Evolutionary conservation across 2,329 filamentous ascomycete species (phyloP).

Genomic region (Fusarium graminum): DNA sequence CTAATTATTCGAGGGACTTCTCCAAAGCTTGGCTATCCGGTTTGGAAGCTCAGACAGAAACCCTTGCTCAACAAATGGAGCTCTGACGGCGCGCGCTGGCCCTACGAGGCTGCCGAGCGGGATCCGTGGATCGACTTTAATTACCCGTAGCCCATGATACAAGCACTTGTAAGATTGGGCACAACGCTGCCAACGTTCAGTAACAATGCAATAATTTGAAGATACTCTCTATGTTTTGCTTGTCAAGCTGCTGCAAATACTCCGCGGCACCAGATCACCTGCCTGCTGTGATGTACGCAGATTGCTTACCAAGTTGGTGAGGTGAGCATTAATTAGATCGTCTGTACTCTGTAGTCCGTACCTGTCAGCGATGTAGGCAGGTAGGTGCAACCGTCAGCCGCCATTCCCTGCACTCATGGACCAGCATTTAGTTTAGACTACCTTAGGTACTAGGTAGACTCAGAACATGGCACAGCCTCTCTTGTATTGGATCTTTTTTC

Average conservation of each 20-base stretch:
- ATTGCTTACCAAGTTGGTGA: slow-evolving; percentile 5
- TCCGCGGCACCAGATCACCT: not conserved
- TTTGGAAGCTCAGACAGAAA: slow-evolving; percentile 7
- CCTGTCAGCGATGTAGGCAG: slow-evolving; percentile 34
- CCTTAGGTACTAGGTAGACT: slow-evolving; percentile 2
- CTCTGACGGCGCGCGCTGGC: slow-evolving; percentile 20
- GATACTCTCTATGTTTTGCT: too few species aligned
- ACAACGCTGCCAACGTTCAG: not conserved
- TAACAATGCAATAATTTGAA: too few species aligned
- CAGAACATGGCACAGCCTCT: slow-evolving; percentile 28
- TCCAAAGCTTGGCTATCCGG: not conserved
- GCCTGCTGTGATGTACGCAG: not conserved
- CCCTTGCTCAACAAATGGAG: not conserved
- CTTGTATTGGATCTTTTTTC: slow-evolving; percentile 18
- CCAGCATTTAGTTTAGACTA: not conserved
- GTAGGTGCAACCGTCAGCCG: slow-evolving; percentile 22
- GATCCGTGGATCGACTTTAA: slow-evolving; percentile 3
- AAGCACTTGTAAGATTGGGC: slow-evolving; percentile 26
- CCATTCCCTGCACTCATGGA: slow-evolving; percentile 19
- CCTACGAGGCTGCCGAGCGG: slow-evolving; percentile 27
- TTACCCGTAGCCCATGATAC: slow-evolving; percentile 5
- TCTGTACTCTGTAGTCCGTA: slow-evolving; percentile 7
- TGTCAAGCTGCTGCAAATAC: not conserved
- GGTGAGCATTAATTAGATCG: not conserved
- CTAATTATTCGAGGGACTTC: not conserved